A percentile compares a stretch with the other conserved stretches of the same genome.
phyloP scores from a whole-genome alignment of 2,329 filamentous ascomycete genomes.

The Fusarium circinatum region DNA sequence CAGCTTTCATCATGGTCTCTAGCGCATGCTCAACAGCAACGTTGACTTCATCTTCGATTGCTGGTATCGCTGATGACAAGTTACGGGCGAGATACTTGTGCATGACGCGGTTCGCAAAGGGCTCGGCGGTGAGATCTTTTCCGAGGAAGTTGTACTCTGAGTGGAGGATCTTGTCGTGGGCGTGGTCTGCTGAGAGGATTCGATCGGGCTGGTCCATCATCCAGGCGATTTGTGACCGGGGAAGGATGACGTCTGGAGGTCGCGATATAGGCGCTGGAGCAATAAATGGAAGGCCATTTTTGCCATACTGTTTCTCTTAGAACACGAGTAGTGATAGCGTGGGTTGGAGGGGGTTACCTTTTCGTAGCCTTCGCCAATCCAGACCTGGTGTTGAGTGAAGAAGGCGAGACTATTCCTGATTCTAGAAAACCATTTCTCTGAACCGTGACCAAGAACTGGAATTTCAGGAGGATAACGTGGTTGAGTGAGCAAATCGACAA shows the following conservation, averaged over 20 bases:
- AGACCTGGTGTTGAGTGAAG: constrained; percentile 50
- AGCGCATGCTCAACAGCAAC: constrained; percentile 51
- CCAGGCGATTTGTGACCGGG: constrained; percentile 56
- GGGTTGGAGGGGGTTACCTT: constrained; percentile 44
- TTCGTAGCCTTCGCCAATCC: constrained; percentile 56
- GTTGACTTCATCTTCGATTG: constrained; percentile 54
- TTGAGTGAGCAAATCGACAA: constrained; percentile 53
- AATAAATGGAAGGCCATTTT: constrained; percentile 54
- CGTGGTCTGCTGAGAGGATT: constrained; percentile 53
- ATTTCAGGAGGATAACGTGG: constrained; percentile 54
- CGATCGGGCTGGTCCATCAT: constrained; percentile 59
- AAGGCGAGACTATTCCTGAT: constrained; percentile 55
- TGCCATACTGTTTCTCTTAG: constrained; percentile 51
- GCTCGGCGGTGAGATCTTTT: constrained; percentile 46
- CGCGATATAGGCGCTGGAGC: constrained; percentile 54
- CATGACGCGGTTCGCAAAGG: constrained; percentile 54
- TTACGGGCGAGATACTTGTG: constrained; percentile 58
- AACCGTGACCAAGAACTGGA: constrained; percentile 53
- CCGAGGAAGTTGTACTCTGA: constrained; percentile 57
- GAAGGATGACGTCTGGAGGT: constrained; percentile 57
- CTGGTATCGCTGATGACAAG: constrained; percentile 51
- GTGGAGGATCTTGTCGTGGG: constrained; percentile 53
- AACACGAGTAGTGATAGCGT: background rate
- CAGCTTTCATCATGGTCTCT: constrained; percentile 29
- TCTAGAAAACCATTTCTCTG: constrained; percentile 48